Percentiles rank a stretch among this genome's conserved stretches.
These are phyloP conservation scores for Blastocystis sp. DNA, from an alignment of 352 stramenopile species.

Conservation along the genomic window DNA sequence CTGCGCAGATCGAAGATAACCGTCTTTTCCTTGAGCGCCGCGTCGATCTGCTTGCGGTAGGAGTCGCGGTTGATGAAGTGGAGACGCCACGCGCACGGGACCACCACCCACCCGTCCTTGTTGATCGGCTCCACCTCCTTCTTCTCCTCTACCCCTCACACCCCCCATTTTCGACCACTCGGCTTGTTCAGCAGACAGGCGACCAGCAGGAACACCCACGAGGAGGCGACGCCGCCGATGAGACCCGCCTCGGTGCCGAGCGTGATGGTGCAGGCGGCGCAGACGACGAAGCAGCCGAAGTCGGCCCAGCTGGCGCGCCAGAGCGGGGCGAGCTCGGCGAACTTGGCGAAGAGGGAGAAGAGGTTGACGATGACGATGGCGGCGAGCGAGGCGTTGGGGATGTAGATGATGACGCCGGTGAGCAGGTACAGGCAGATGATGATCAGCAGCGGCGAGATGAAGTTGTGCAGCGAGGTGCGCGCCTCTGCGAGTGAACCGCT, in stretches of 20 bases:
- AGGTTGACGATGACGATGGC: slow-evolving; percentile 67
- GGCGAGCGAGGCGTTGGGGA: slow-evolving; percentile 62
- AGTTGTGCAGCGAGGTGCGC: slow-evolving; percentile 37
- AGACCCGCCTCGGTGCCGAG: slow-evolving; percentile 65
- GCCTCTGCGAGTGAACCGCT: slow-evolving; percentile 6
- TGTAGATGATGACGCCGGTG: slow-evolving; percentile 64
- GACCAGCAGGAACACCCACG: slow-evolving; percentile 34
- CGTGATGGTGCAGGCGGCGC: slow-evolving; percentile 44
- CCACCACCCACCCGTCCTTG: not conserved
- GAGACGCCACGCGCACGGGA: slow-evolving; percentile 1
- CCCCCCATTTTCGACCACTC: not conserved
- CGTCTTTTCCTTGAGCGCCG: not conserved
- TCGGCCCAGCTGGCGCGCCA: slow-evolving; percentile 40
- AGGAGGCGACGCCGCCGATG: slow-evolving; percentile 48
- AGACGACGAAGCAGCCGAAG: slow-evolving; percentile 60
- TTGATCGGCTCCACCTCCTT: not conserved
- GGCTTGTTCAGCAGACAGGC: not conserved
- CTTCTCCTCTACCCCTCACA: slow-evolving; percentile 15
- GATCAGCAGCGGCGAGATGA: slow-evolving; percentile 69
- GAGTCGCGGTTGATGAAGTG: slow-evolving; percentile 62
- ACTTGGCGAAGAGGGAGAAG: slow-evolving; percentile 65
- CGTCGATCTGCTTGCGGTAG: slow-evolving; percentile 15
- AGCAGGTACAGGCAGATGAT: slow-evolving; percentile 63
- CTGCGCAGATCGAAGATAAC: slow-evolving; percentile 19
- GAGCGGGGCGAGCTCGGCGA: slow-evolving; percentile 22